Conservation (phyloP, 164 flowering plant genomes). For the Dillenia suffruticosa region DNA sequence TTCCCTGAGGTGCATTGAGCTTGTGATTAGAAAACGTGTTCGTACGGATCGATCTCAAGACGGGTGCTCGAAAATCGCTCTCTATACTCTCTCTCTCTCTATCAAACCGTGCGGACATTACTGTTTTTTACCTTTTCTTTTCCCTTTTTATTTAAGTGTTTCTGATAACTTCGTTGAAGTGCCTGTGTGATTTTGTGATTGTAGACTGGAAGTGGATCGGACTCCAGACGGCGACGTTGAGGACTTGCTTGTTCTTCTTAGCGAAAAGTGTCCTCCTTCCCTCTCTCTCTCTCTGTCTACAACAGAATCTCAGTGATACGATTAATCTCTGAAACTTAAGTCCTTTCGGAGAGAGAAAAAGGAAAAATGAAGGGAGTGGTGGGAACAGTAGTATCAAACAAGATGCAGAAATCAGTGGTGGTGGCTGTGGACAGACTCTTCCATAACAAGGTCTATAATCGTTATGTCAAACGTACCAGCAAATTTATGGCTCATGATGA, state of each 20-base stretch:
- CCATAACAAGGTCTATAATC: conserved; percentile 76
- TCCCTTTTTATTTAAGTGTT: background rate
- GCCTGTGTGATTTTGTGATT: background rate
- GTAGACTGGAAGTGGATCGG: conserved; percentile 44
- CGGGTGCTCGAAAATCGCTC: conserved; percentile 26
- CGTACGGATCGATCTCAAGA: conserved; percentile 43
- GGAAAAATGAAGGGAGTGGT: conserved; percentile 32
- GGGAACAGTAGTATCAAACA: conserved; percentile 75
- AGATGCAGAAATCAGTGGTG: conserved; percentile 96
- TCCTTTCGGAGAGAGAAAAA: background rate
- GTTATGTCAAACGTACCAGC: conserved; percentile 87
- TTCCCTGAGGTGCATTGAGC: conserved; percentile 34
- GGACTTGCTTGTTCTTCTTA: conserved; percentile 33
- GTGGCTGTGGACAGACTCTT: conserved; percentile 88
- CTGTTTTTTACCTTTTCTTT: conserved; percentile 2
- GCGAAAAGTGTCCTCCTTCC: conserved; percentile 25
- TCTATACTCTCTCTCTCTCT: conserved; percentile 30
- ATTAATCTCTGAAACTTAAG: too few species aligned
- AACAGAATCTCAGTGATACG: too few species aligned
- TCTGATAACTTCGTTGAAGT: background rate
- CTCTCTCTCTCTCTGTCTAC: too few species aligned
- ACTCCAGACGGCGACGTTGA: conserved; percentile 30
- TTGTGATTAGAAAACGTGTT: conserved; percentile 35
- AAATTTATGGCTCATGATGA: conserved; percentile 98
- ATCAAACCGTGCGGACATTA: conserved; percentile 24